phyloP scores from a whole-genome alignment of 2,329 filamentous ascomycete species.

The Lachnellula suecica region DNA sequence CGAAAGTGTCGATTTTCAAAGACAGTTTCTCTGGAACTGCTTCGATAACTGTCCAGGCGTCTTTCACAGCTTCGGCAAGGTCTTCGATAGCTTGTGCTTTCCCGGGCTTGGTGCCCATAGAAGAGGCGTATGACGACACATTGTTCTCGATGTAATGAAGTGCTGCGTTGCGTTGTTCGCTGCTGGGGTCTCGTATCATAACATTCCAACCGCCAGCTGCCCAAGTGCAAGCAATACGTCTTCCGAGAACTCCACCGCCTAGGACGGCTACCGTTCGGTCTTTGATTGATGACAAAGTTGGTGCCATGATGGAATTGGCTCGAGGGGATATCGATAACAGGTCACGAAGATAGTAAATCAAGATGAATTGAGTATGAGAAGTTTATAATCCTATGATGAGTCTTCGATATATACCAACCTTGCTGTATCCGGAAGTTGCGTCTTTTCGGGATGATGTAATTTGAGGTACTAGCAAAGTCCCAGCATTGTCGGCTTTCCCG shows the following conservation, averaged over 20 bases:
- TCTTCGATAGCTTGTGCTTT: conserved; percentile 9
- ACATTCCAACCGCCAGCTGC: conserved; percentile 43
- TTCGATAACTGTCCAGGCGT: conserved; percentile 38
- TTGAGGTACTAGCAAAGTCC: too few relatives aligned
- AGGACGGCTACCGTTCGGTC: conserved; percentile 38
- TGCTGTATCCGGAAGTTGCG: too few relatives aligned
- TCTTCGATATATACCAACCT: too few relatives aligned
- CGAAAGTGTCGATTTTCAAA: conserved; percentile 41
- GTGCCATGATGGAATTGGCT: too few relatives aligned
- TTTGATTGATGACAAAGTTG: too few relatives aligned
- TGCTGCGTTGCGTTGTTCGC: conserved; percentile 37
- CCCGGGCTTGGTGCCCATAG: background rate
- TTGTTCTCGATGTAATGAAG: conserved; percentile 40
- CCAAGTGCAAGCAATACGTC: conserved; percentile 41
- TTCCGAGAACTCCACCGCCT: conserved; percentile 43
- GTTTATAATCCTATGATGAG: too few relatives aligned
- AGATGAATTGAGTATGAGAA: too few relatives aligned
- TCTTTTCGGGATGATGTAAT: too few relatives aligned
- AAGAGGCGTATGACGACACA: conserved; percentile 16
- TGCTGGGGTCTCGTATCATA: conserved; percentile 41
- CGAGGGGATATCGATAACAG: too few relatives aligned
- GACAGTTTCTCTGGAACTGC: conserved; percentile 43
- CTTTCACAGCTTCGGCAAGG: conserved; percentile 23
- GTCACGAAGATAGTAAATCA: too few relatives aligned
- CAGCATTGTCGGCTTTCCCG: too few relatives aligned